Percentiles rank a stretch among this genome's conserved stretches.
Evolutionary conservation across 441 rosid species (phyloP).

Genomic region (Omphalea diandra): DNA sequence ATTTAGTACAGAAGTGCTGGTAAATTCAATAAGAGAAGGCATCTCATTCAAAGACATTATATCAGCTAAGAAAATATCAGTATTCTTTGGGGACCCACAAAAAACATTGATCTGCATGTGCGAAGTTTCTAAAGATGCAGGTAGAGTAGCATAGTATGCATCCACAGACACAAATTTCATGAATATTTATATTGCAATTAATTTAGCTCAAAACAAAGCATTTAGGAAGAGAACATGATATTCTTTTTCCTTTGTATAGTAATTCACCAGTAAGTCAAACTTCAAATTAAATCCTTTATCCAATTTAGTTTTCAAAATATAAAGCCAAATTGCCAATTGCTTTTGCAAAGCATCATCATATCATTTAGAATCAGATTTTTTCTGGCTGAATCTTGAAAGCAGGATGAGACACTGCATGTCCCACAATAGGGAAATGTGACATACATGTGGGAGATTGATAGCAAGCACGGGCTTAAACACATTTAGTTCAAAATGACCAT

Average conservation of each 20-base stretch:
- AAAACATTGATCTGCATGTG: too few species aligned
- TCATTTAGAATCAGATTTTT: not conserved
- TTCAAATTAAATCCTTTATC: not conserved
- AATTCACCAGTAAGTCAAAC: not conserved
- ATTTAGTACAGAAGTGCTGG: not conserved
- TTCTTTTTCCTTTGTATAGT: not conserved
- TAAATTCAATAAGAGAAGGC: not conserved
- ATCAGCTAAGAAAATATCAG: not conserved
- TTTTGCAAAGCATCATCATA: constrained; percentile 6
- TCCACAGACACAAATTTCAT: not conserved
- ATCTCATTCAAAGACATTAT: not conserved
- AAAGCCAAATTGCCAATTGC: constrained; percentile 1
- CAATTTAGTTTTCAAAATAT: not conserved
- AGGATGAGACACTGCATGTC: not conserved
- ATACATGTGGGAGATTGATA: constrained; percentile 76
- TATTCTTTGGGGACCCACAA: too few species aligned
- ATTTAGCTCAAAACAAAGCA: not conserved
- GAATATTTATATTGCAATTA: not conserved
- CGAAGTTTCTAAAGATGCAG: too few species aligned
- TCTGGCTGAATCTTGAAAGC: not conserved
- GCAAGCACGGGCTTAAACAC: constrained; percentile 98
- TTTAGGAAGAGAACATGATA: not conserved
- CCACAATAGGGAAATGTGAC: constrained; percentile 22
- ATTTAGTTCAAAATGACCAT: constrained; percentile 93
- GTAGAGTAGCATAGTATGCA: too few species aligned